Conservation (phyloP, 768 basidiomycete species). For the Crepidotus variabilis region DNA sequence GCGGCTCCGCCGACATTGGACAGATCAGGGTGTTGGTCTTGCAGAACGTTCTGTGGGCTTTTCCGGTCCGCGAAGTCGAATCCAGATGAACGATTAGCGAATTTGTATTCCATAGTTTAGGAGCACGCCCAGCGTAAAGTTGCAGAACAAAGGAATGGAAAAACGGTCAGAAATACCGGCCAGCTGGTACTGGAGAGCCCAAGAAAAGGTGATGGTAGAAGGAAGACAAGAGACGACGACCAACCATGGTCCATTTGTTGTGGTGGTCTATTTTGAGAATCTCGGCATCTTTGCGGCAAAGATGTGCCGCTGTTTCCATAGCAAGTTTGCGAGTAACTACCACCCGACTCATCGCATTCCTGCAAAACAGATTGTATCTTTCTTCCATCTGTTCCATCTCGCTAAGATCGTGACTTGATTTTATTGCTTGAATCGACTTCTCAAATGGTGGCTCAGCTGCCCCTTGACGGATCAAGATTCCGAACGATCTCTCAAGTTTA, state of each 20-base stretch:
- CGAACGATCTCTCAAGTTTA: too few relatives aligned
- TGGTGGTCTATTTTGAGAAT: background rate
- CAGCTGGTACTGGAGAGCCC: constrained; percentile 33
- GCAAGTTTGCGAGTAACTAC: background rate
- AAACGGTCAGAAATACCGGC: constrained; percentile 35
- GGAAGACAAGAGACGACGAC: constrained; percentile 11
- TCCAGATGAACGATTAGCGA: constrained; percentile 49
- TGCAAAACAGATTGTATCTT: too few relatives aligned
- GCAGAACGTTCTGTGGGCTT: constrained; percentile 28
- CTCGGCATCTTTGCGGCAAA: background rate
- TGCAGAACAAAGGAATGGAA: constrained; percentile 29
- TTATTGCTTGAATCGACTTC: too few relatives aligned
- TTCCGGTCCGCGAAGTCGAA: constrained; percentile 67
- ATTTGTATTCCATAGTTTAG: constrained; percentile 22
- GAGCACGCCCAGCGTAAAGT: constrained; percentile 34
- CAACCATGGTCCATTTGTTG: background rate
- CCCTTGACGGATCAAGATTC: too few relatives aligned
- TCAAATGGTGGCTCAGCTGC: too few relatives aligned
- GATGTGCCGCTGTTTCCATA: background rate
- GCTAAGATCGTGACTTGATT: too few relatives aligned
- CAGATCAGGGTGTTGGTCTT: constrained; percentile 52
- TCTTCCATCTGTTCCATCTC: too few relatives aligned
- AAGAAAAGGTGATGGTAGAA: background rate
- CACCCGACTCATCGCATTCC: too few relatives aligned
- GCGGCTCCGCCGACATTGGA: constrained; percentile 29